Evolutionary conservation across 257 asterid species (phyloP), one percentile per base, ranked within the genome.

Genomic region (Rubia yunnanensis): DNA sequence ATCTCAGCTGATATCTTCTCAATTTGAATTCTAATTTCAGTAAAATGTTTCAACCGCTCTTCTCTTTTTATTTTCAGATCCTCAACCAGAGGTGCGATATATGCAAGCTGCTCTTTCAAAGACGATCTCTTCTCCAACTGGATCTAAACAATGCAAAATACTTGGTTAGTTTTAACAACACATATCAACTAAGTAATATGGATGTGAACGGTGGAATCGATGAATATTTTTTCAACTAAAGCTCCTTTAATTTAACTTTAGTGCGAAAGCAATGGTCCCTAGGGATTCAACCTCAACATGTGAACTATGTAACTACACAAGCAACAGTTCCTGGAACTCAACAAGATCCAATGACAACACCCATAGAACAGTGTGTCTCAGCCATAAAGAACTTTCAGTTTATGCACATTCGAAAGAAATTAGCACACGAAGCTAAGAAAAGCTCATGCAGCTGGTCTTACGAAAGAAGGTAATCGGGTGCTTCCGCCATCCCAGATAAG

Each of bases 1-100:
- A 92, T 86, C 79, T 92, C 99, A 20, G 67, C 66, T 7, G 72
- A 67, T 50, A 92, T 90, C 82, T 92, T 92, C 78, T 87, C 99
- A 53, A 92, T 86, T 78, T 92, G 95, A 7, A 76, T 71, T 86
- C 75, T 89, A 63, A 89, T 77, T 39, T 92, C 97, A 36, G 81
- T 70, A 64, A 89, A 84, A 70, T 92, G 95, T 77, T 86, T 89
- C 80, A 82, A 68, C 56, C 97, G 80, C 68, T 86, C 97, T 64
- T 86, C 94, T 73, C 84, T 92, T 70, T 83, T 82, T 41, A 65
- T 74, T 77, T 82, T 88, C 71, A 92, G 76, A 76, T 85, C 94
- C 70, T 89, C 97, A 31, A 88, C 85, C 28, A 92, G 66, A 31
- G 97, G 88, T 64, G 81, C 70, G 50, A 92, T 84, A n/a, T 84